Evolutionary conservation across 2,329 filamentous ascomycete species (phyloP).

Genomic region (Sclerotinia glacialis): DNA sequence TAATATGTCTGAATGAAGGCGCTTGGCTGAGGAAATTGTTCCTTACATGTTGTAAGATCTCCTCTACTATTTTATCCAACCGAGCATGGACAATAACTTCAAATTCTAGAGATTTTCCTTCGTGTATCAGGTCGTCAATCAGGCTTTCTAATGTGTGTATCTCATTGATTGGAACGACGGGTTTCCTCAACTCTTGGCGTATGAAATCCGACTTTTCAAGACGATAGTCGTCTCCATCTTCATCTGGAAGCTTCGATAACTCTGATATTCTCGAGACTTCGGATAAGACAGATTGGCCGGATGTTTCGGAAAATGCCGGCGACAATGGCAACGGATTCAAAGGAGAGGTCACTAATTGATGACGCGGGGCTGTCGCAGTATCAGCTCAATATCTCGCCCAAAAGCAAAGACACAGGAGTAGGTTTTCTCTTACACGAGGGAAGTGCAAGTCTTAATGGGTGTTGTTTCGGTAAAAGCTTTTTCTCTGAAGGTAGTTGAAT

Average conservation of each 20-base stretch:
- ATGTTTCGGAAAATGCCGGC: background rate
- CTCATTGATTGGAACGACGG: conserved; percentile 6
- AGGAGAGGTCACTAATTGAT: background rate
- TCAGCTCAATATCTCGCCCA: background rate
- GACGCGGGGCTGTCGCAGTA: background rate
- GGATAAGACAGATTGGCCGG: background rate
- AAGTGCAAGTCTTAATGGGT: background rate
- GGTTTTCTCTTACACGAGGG: background rate
- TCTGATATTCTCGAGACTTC: conserved; percentile 6
- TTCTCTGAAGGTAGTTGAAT: background rate
- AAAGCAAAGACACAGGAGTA: background rate
- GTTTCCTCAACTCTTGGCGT: conserved; percentile 11
- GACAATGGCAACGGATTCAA: background rate
- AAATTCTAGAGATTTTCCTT: conserved; percentile 9
- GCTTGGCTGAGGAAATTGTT: conserved; percentile 11
- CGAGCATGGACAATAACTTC: conserved; percentile 19
- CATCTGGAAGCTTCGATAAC: conserved; percentile 1
- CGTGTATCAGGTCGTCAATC: conserved; percentile 16
- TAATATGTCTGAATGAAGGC: conserved; percentile 12
- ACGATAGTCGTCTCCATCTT: conserved; percentile 10
- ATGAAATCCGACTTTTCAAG: conserved; percentile 18
- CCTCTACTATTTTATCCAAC: conserved; percentile 29
- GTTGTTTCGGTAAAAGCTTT: background rate
- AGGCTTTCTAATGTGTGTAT: conserved; percentile 7
- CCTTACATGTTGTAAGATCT: conserved; percentile 21